Evolutionary conservation across 2,329 filamentous ascomycete species (phyloP).

Genomic region (Venturia oleaginea): DNA sequence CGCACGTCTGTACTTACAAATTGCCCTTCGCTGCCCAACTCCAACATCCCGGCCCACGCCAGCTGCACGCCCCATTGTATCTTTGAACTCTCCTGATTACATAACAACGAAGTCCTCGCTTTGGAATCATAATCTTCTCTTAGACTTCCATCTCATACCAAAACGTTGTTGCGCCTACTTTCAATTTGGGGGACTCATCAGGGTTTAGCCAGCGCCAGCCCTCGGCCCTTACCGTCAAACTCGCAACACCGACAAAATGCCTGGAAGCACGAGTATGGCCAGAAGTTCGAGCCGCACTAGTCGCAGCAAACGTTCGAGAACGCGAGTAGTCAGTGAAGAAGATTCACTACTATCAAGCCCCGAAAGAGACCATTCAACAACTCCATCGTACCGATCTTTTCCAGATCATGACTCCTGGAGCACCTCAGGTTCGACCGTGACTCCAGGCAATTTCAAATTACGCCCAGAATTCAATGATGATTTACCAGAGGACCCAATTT

Average conservation of each 20-base stretch:
- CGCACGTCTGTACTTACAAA: background rate
- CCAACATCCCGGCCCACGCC: background rate
- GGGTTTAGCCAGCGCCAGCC: too few species aligned
- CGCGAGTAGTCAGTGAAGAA: constrained; percentile 1
- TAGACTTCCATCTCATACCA: background rate
- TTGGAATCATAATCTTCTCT: too few species aligned
- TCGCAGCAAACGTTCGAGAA: constrained; percentile 4
- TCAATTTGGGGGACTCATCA: too few species aligned
- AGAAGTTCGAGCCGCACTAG: background rate
- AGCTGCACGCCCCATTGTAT: background rate
- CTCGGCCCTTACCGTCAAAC: too few species aligned
- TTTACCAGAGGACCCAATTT: background rate
- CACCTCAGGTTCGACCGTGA: constrained; percentile 7
- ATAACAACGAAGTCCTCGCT: too few species aligned
- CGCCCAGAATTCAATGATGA: constrained; percentile 2
- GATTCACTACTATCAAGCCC: constrained; percentile 2
- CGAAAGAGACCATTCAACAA: constrained; percentile 4
- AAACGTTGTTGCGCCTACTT: background rate
- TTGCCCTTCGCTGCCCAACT: background rate
- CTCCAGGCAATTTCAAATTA: background rate
- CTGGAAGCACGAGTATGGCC: background rate
- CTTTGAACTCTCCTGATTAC: background rate
- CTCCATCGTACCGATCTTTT: constrained; percentile 11
- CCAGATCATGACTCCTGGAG: constrained; percentile 12
- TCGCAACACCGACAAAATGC: background rate